phyloP scores from a whole-genome alignment of 2,329 filamentous ascomycete species.

The Beauveria rudraprayagi region DNA sequence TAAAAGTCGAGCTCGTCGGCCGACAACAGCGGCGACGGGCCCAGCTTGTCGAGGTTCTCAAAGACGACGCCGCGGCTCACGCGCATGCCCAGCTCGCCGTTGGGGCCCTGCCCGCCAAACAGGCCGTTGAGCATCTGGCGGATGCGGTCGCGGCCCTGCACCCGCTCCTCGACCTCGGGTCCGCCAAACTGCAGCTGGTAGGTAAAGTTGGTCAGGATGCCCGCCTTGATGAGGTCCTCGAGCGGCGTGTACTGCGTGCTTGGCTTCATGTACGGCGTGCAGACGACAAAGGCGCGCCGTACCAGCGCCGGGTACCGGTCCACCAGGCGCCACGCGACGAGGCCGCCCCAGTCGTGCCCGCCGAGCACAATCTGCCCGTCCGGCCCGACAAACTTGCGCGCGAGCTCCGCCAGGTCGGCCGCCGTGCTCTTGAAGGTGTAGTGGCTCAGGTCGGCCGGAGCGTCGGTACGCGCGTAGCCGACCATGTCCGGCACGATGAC shows the following conservation, averaged over 20 bases:
- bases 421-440: conserved; percentile 68
- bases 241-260: conserved; percentile 43
- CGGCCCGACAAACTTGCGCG: conserved; percentile 42
- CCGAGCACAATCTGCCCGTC: conserved; percentile 63
- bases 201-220: conserved; percentile 57
- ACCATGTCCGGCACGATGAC: conserved; percentile 82
- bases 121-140: conserved; percentile 62
- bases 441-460: conserved; percentile 50
- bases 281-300: conserved; percentile 68
- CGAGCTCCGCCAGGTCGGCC: conserved; percentile 67
- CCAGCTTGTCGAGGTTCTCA: conserved; percentile 51
- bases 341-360: conserved; percentile 90
- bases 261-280: conserved; percentile 64
- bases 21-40: conserved; percentile 50
- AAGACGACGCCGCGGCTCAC: conserved; percentile 55
- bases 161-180: conserved; percentile 52
- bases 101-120: conserved; percentile 56
- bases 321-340: conserved; percentile 65
- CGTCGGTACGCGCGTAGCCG: conserved; percentile 72
- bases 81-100: conserved; percentile 50
- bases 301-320: conserved; percentile 68
- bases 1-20: conserved; percentile 72
- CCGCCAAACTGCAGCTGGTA: conserved; percentile 80
- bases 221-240: conserved; percentile 48
- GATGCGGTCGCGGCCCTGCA: conserved; percentile 53